Conservation (phyloP, 2,329 filamentous ascomycete species). For the Parafenestella ontariensis region DNA sequence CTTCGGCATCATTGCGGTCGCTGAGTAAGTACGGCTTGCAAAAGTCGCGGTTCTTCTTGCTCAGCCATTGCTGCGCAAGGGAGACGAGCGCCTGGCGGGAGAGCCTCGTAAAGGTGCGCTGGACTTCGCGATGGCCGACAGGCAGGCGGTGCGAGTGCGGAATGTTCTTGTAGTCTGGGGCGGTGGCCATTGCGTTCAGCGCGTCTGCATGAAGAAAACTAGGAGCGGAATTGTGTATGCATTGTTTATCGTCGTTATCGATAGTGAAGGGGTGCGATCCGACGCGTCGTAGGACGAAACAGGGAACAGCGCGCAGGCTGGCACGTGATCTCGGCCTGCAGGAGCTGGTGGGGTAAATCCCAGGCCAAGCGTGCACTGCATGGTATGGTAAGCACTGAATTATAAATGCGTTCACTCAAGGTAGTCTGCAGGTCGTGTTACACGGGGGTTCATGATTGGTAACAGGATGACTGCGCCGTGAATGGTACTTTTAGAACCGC, state of each 20-base stretch:
- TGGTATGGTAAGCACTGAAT: neutral
- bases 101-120: constrained; percentile 72
- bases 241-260: constrained; percentile 34
- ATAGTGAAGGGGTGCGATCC: constrained; percentile 17
- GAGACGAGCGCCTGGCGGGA: constrained; percentile 75
- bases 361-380: neutral
- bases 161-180: constrained; percentile 75
- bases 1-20: constrained; percentile 52
- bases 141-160: constrained; percentile 74
- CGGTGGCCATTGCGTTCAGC: constrained; percentile 57
- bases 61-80: constrained; percentile 79
- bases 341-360: neutral
- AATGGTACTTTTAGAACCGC: no score
- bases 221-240: constrained; percentile 15
- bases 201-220: constrained; percentile 38
- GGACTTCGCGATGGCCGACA: constrained; percentile 67
- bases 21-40: constrained; percentile 65
- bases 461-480: neutral
- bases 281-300: constrained; percentile 13
- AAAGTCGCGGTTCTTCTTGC: constrained; percentile 66
- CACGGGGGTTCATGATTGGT: neutral
- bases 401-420: neutral
- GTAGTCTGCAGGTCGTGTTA: neutral
- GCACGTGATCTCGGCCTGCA: constrained; percentile 17
- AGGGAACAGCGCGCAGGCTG: constrained; percentile 4